Evolutionary conservation across 768 basidiomycete genomes (phyloP), one percentile per base, ranked within the genome.

Genomic region (Cubamyces lactineus): DNA sequence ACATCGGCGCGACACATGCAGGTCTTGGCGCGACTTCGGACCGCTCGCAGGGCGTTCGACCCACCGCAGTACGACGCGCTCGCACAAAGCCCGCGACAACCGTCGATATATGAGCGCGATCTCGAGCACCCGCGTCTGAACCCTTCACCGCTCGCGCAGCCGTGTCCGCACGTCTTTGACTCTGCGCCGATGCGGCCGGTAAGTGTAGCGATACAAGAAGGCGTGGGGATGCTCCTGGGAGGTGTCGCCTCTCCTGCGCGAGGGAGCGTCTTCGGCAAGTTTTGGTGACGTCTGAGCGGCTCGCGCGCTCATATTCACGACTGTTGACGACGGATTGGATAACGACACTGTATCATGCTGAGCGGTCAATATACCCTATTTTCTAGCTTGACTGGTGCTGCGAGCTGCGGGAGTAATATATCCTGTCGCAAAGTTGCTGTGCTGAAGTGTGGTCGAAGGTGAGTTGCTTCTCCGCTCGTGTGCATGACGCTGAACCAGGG

Each of bases 141-240:
- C 34, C 74, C 77, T 15, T 74, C 72, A 23, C 83, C 83, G 0
- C 78, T 92, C n/a, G 78, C 80, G 7, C 89, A 92, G 71, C 91
- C 91, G 2, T 87, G 85, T 61, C 89, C 90, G 9, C 91, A 93
- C 72, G 87, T 91, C 1, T 91, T 83, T 66, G 91, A 93, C 70
- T 84, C 86, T 17, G 80, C 85, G 17, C 86, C 88, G 19, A 88
- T 91, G 85, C 76, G 86, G 17, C 87, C 88, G 8, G 89, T 91
- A 21, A 88, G 86, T 69, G 83, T 84, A 41, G 90, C 87, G 23
- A 85, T 91, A 16, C 87, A 89, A 68, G 86, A 85, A 59, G 87
- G 88, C n/a, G 81, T 90, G 34, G 84, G 86, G 12, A 78, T 88
- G 69, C 76, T 91, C 45, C 70, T 89, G 8, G 82, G 84, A 23